Evolutionary conservation across 2,329 filamentous ascomycete genomes (phyloP).

Genomic region (Colletotrichum lindemuthianum): DNA sequence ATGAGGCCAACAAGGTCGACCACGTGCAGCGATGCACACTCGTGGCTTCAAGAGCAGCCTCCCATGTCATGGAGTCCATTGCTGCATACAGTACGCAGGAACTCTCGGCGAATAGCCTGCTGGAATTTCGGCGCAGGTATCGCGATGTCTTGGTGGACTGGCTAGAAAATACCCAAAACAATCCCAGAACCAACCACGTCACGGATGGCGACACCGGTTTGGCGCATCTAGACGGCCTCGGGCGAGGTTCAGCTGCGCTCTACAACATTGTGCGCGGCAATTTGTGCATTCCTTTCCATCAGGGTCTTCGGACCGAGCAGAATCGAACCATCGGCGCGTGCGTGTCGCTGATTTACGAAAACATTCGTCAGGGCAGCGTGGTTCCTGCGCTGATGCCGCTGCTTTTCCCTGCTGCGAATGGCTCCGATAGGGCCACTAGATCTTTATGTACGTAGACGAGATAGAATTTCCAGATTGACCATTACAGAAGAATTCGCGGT

Average conservation of each 20-base stretch:
- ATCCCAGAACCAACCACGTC: conserved; percentile 7
- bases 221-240: conserved; percentile 38
- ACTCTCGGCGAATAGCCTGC: conserved; percentile 4
- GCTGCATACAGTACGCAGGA: background rate
- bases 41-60: conserved; percentile 21
- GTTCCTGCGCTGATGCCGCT: conserved; percentile 20
- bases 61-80: conserved; percentile 16
- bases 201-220: background rate
- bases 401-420: no score
- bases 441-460: no score
- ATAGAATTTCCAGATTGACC: no score
- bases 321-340: conserved; percentile 47
- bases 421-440: no score
- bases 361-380: conserved; percentile 19
- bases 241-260: conserved; percentile 43
- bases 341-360: conserved; percentile 46
- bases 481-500: no score
- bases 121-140: background rate
- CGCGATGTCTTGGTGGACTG: conserved; percentile 24
- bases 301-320: conserved; percentile 43
- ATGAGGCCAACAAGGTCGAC: conserved; percentile 28
- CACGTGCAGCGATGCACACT: conserved; percentile 20
- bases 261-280: conserved; percentile 44
- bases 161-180: conserved; percentile 18
- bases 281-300: conserved; percentile 43